A percentile compares a stretch with the other conserved stretches of the same genome.
Evolutionary conservation across 2,329 filamentous ascomycete species (phyloP).

Genomic region (Pezicula radicicola): DNA sequence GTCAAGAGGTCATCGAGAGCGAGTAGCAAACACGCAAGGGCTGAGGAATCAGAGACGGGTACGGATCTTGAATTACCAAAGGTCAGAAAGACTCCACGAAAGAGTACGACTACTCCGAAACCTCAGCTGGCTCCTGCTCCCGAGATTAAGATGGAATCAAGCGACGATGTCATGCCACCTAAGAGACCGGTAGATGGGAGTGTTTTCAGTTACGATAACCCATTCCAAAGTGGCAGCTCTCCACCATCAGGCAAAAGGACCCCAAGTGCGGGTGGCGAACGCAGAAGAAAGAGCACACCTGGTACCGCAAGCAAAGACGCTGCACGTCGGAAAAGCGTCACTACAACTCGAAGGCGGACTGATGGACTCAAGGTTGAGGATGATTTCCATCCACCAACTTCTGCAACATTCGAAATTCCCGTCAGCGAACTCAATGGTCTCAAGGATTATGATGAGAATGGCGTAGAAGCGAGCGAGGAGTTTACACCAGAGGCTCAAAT

Average conservation of each 20-base stretch:
- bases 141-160: constrained; percentile 39
- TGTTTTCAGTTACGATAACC: constrained; percentile 86
- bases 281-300: constrained; percentile 36
- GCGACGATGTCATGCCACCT: constrained; percentile 13
- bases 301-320: constrained; percentile 33
- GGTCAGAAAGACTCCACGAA: constrained; percentile 45
- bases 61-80: constrained; percentile 40
- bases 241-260: constrained; percentile 51
- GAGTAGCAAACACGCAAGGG: constrained; percentile 50
- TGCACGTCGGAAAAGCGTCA: constrained; percentile 30
- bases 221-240: constrained; percentile 84
- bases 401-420: constrained; percentile 57
- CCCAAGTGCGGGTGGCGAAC: constrained; percentile 44
- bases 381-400: constrained; percentile 48
- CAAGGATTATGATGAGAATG: constrained; percentile 38
- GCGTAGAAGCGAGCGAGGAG: constrained; percentile 76
- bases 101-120: constrained; percentile 38
- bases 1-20: constrained; percentile 52
- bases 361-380: constrained; percentile 44
- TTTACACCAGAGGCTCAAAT: constrained; percentile 91
- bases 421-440: constrained; percentile 37
- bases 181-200: constrained; percentile 43
- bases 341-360: constrained; percentile 47
- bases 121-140: constrained; percentile 9
- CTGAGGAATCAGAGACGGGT: constrained; percentile 49